phyloP scores from a whole-genome alignment of 2,329 filamentous ascomycete species.

The Aspergillus unguis region DNA sequence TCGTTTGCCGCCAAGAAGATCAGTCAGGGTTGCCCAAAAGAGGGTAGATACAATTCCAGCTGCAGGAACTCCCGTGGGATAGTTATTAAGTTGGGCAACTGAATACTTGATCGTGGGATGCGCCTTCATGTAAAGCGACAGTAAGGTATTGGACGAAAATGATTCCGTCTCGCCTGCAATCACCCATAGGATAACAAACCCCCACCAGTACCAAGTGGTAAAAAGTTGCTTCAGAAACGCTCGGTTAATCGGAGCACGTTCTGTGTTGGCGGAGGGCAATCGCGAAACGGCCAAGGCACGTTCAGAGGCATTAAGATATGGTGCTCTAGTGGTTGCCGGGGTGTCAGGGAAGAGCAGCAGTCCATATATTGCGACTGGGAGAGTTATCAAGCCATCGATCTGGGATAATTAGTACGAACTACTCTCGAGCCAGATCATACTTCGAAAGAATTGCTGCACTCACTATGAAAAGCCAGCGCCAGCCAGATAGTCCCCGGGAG shows the following conservation, averaged over 20 bases:
- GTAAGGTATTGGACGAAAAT: slow-evolving; percentile 62
- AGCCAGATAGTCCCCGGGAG: not conserved
- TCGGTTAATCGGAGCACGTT: slow-evolving; percentile 19
- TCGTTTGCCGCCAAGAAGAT: slow-evolving; percentile 55
- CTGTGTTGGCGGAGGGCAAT: slow-evolving; percentile 22
- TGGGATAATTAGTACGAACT: not conserved
- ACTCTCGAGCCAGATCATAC: not conserved
- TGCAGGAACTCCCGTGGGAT: slow-evolving; percentile 52
- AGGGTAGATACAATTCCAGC: slow-evolving; percentile 57
- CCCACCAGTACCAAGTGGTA: slow-evolving; percentile 36
- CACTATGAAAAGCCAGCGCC: slow-evolving; percentile 8
- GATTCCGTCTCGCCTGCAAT: slow-evolving; percentile 70
- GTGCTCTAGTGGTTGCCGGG: slow-evolving; percentile 33
- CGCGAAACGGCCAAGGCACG: slow-evolving; percentile 29
- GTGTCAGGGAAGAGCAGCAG: slow-evolving; percentile 42
- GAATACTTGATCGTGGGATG: slow-evolving; percentile 46
- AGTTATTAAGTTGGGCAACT: slow-evolving; percentile 52
- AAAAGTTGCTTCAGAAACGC: slow-evolving; percentile 31
- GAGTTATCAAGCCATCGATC: slow-evolving; percentile 40
- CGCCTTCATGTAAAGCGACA: slow-evolving; percentile 51
- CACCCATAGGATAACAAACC: slow-evolving; percentile 44
- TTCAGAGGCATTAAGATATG: slow-evolving; percentile 32
- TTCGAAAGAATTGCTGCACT: not conserved
- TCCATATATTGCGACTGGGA: slow-evolving; percentile 45
- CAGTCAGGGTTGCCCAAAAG: slow-evolving; percentile 67